phyloP scores from a whole-genome alignment of 169 alveolate species.

The Plasmodium reichenowi region DNA sequence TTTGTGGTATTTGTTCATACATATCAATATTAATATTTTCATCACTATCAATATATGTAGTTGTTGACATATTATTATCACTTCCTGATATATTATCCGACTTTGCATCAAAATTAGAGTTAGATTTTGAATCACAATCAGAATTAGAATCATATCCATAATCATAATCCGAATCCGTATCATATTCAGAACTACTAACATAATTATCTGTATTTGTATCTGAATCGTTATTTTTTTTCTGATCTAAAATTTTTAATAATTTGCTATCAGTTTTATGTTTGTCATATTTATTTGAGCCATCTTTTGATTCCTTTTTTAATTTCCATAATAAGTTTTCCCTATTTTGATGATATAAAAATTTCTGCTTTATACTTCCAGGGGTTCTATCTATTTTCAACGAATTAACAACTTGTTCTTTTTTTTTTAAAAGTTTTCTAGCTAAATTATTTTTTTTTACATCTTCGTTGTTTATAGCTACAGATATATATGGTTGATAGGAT shows the following conservation, averaged over 20 bases:
- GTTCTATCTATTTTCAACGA: constrained; percentile 12
- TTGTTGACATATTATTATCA: constrained; percentile 18
- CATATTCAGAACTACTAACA: constrained; percentile 10
- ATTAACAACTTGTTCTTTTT: constrained; percentile 23
- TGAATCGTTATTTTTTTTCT: background rate
- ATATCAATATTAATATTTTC: constrained; percentile 72
- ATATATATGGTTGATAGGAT: constrained; percentile 94
- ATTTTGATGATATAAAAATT: constrained; percentile 24
- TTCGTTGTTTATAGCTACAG: constrained; percentile 90
- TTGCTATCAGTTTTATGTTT: constrained; percentile 3
- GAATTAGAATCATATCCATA: background rate
- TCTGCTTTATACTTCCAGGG: constrained; percentile 41
- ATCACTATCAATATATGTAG: constrained; percentile 64
- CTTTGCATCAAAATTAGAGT: constrained; percentile 23
- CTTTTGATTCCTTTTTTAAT: background rate
- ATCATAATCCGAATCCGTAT: constrained; percentile 43
- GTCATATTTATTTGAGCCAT: background rate
- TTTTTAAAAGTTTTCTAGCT: constrained; percentile 46
- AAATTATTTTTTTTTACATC: constrained; percentile 70
- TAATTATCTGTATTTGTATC: background rate
- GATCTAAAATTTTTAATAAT: constrained; percentile 10
- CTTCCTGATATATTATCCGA: background rate
- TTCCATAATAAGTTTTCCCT: constrained; percentile 4
- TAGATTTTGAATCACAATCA: constrained; percentile 18
- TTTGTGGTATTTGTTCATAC: constrained; percentile 87